phyloP scores from a whole-genome alignment of 2,329 filamentous ascomycete genomes.

The Ophiostoma quercus region DNA sequence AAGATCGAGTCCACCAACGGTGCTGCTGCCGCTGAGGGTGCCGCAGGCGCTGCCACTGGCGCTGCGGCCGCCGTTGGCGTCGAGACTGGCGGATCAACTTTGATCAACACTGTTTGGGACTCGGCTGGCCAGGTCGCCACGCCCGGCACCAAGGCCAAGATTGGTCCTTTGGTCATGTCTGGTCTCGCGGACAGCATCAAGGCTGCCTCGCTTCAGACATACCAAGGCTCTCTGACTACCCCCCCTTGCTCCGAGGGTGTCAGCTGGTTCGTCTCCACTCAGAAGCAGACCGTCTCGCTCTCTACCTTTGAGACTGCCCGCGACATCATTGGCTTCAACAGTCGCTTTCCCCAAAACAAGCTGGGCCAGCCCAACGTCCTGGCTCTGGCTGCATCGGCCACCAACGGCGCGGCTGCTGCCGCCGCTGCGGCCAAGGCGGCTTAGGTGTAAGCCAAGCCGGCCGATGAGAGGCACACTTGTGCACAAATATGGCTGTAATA shows the following conservation, averaged over 20 bases:
- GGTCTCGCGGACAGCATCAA: conserved; percentile 38
- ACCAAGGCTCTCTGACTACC: conserved; percentile 46
- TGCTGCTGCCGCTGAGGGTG: not conserved
- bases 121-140: conserved; percentile 39
- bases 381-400: not conserved
- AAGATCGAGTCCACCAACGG: not conserved
- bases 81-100: conserved; percentile 33
- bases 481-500: not conserved
- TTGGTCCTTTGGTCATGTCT: conserved; percentile 41
- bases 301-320: conserved; percentile 38
- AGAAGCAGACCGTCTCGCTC: conserved; percentile 38
- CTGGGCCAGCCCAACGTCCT: conserved; percentile 39
- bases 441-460: not conserved
- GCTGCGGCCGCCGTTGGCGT: not conserved
- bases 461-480: not conserved
- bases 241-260: conserved; percentile 47
- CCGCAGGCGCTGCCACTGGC: conserved; percentile 34
- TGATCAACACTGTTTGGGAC: conserved; percentile 46
- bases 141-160: conserved; percentile 40
- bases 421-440: not conserved
- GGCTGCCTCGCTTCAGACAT: conserved; percentile 39
- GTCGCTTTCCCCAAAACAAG: conserved; percentile 42
- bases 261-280: conserved; percentile 44
- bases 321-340: conserved; percentile 45
- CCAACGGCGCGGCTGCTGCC: not conserved